These are phyloP conservation scores for Carex scoparia DNA, from an alignment of 176 grass and related monocot genomes.

Conservation along the genomic window DNA sequence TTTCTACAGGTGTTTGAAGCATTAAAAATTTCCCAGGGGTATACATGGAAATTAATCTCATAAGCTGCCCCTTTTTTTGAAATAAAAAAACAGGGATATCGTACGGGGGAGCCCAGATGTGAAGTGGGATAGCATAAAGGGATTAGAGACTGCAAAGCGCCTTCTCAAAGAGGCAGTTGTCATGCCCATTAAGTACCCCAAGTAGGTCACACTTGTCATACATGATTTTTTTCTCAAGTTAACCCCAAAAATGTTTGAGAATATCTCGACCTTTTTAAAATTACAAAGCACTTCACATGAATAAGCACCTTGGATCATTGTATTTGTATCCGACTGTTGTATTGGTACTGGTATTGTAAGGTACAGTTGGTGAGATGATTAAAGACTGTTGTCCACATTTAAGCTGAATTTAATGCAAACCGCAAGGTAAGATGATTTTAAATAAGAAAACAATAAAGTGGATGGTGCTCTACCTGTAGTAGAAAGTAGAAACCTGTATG, in stretches of 20 bases:
- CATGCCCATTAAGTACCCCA: conserved; percentile 98
- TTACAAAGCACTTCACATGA: background rate
- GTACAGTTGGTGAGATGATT: background rate
- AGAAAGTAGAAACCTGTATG: background rate
- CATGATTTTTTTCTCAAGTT: background rate
- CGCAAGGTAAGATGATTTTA: background rate
- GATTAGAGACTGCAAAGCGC: conserved; percentile 79
- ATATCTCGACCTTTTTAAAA: background rate
- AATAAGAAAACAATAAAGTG: background rate
- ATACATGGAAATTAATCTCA: background rate
- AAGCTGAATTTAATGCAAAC: background rate
- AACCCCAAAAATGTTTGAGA: background rate
- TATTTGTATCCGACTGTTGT: background rate
- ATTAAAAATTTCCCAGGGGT: background rate
- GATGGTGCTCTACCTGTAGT: background rate
- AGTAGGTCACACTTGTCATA: conserved; percentile 46
- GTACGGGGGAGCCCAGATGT: conserved; percentile 92
- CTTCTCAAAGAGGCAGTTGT: conserved; percentile 95
- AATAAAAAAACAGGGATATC: conserved; percentile 49
- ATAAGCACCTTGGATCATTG: background rate
- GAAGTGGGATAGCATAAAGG: conserved; percentile 98
- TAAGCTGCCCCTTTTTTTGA: background rate
- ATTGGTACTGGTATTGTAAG: background rate
- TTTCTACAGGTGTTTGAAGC: background rate
- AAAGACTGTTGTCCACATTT: background rate